These are phyloP conservation scores for Amaranthus tricolor DNA, from an alignment of 179 eudicot species.

Conservation along the genomic window DNA sequence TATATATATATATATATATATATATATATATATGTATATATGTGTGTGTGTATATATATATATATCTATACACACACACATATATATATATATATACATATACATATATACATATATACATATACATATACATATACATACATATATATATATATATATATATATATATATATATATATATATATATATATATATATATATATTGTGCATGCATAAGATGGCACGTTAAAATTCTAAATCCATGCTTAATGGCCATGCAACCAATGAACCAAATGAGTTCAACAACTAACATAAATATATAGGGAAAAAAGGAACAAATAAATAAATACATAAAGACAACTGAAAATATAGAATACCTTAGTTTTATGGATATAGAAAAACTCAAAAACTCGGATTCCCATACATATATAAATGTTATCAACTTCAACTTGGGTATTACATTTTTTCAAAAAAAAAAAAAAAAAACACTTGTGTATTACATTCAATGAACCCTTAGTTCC, in stretches of 20 bases:
- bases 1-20: background rate
- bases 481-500: slow-evolving; percentile 1
- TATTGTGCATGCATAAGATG: slow-evolving; percentile 16
- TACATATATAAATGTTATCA: slow-evolving; percentile 5
- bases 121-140: too few relatives aligned
- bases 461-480: background rate
- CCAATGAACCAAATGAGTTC: background rate
- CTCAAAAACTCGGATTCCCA: slow-evolving; percentile 18
- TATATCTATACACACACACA: too few relatives aligned
- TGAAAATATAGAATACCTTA: slow-evolving; percentile 6
- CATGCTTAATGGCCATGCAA: slow-evolving; percentile 12
- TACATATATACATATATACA: too few relatives aligned
- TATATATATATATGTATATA: too few relatives aligned
- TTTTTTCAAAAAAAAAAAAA: too few relatives aligned
- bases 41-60: too few relatives aligned
- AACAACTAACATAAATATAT: background rate
- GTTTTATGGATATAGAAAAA: slow-evolving; percentile 2
- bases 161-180: too few relatives aligned
- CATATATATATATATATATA: too few relatives aligned
- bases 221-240: background rate
- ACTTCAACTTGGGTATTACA: background rate
- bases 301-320: background rate
- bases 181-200: background rate
- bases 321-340: background rate
- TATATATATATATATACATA: too few relatives aligned